These are phyloP conservation scores for Podosphaera xanthii DNA, from an alignment of 2,329 filamentous ascomycete species.

Conservation along the genomic window DNA sequence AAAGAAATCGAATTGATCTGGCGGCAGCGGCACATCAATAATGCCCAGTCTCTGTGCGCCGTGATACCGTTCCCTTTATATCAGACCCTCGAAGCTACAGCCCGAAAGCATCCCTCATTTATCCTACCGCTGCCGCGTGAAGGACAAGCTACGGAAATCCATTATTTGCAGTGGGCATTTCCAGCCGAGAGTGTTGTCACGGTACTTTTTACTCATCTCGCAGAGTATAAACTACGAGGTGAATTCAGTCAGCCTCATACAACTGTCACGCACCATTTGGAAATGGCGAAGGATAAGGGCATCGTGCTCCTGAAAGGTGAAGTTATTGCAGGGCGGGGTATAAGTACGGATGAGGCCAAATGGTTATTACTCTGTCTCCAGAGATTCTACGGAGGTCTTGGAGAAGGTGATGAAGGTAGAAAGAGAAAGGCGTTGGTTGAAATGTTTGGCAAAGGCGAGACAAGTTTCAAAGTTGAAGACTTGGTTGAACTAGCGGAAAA, in stretches of 20 bases:
- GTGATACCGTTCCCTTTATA: slow-evolving; percentile 56
- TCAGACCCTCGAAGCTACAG: slow-evolving; percentile 43
- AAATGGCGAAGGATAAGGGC: slow-evolving; percentile 50
- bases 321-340: slow-evolving; percentile 52
- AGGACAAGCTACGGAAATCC: slow-evolving; percentile 59
- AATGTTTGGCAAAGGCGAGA: slow-evolving; percentile 62
- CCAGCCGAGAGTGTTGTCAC: slow-evolving; percentile 46
- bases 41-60: slow-evolving; percentile 60
- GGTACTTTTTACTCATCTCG: slow-evolving; percentile 82
- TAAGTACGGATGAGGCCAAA: slow-evolving; percentile 59
- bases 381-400: slow-evolving; percentile 58
- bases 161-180: slow-evolving; percentile 93
- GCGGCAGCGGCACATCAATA: slow-evolving; percentile 63
- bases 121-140: slow-evolving; percentile 63
- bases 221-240: slow-evolving; percentile 75
- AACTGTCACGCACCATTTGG: slow-evolving; percentile 75
- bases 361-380: slow-evolving; percentile 87
- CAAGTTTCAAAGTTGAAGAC: slow-evolving; percentile 59
- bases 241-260: slow-evolving; percentile 85
- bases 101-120: slow-evolving; percentile 62
- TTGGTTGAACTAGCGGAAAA: slow-evolving; percentile 78
- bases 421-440: slow-evolving; percentile 49
- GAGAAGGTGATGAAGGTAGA: slow-evolving; percentile 24
- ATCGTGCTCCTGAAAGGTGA: slow-evolving; percentile 71
- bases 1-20: slow-evolving; percentile 76